A percentile compares a stretch with the other conserved stretches of the same genome.
Evolutionary conservation across 441 rosid species (phyloP).

Genomic region (Metrosideros polymorpha): DNA sequence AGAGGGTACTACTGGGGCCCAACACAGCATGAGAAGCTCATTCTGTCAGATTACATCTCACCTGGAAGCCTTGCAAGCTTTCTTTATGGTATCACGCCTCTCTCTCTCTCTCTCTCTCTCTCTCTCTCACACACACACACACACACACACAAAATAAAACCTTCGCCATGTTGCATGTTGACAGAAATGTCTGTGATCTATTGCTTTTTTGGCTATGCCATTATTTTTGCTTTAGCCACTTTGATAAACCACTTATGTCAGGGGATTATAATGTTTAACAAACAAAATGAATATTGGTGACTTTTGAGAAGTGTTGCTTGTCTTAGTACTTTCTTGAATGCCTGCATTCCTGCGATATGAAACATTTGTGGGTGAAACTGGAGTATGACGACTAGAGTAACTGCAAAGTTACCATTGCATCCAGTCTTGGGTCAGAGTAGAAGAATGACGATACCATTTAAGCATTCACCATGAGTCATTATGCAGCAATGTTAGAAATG

Average conservation of each 20-base stretch:
- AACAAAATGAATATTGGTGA: not conserved
- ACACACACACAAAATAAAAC: not conserved
- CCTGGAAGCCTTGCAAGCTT: conserved; percentile 98
- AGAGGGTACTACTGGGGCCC: conserved; percentile 99
- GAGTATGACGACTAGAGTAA: not conserved
- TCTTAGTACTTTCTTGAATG: not conserved
- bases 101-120: not conserved
- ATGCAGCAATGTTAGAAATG: not conserved
- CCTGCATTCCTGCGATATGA: not conserved
- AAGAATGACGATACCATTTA: not conserved
- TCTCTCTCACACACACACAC: no score
- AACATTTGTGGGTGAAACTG: not conserved
- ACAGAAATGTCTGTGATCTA: not conserved
- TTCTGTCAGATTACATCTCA: conserved; percentile 85
- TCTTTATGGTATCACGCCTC: conserved; percentile 57
- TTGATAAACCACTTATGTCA: not conserved
- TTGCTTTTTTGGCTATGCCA: not conserved
- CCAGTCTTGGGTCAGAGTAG: not conserved
- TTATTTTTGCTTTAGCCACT: not conserved
- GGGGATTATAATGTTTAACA: not conserved
- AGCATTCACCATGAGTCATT: not conserved
- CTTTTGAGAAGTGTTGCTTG: not conserved
- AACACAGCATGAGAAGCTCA: conserved; percentile 95
- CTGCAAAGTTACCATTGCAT: not conserved
- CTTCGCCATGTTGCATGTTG: not conserved